These are phyloP conservation scores for Beta macrorhiza DNA, from an alignment of 179 eudicot species.

Conservation along the genomic window DNA sequence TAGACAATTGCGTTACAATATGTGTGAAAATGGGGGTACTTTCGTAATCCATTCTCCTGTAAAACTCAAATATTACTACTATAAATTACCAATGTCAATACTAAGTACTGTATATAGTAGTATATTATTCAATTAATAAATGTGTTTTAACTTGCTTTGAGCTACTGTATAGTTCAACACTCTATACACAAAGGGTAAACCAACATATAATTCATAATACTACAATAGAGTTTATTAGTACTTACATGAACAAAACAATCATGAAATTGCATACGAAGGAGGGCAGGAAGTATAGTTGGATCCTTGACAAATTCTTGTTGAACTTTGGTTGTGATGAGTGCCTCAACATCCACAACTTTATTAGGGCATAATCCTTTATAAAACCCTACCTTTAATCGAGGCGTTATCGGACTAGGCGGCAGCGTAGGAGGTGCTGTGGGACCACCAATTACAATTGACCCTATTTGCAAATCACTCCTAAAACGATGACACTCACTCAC, in stretches of 20 bases:
- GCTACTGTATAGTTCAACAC: too few relatives aligned
- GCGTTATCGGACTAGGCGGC: slow-evolving; percentile 9
- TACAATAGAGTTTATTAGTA: neutral
- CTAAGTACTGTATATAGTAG: too few relatives aligned
- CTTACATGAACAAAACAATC: slow-evolving; percentile 37
- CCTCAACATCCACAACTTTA: slow-evolving; percentile 29
- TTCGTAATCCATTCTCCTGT: too few relatives aligned
- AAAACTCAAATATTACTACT: too few relatives aligned
- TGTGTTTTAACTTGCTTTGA: too few relatives aligned
- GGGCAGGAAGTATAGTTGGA: slow-evolving; percentile 26
- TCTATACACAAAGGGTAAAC: too few relatives aligned
- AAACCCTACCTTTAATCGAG: slow-evolving; percentile 23
- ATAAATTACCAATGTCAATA: too few relatives aligned
- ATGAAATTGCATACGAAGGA: slow-evolving; percentile 39
- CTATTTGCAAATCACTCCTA: neutral
- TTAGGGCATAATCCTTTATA: slow-evolving; percentile 30
- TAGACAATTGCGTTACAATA: too few relatives aligned
- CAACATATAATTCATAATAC: too few relatives aligned
- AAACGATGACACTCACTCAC: slow-evolving; percentile 1
- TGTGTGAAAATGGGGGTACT: too few relatives aligned
- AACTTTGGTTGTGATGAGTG: slow-evolving; percentile 4
- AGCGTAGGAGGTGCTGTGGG: neutral
- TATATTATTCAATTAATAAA: too few relatives aligned
- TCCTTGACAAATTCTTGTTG: slow-evolving; percentile 18
- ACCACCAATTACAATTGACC: slow-evolving; percentile 7